Conservation (phyloP, 352 stramenopile species). For the Globisporangium ultimum region DNA sequence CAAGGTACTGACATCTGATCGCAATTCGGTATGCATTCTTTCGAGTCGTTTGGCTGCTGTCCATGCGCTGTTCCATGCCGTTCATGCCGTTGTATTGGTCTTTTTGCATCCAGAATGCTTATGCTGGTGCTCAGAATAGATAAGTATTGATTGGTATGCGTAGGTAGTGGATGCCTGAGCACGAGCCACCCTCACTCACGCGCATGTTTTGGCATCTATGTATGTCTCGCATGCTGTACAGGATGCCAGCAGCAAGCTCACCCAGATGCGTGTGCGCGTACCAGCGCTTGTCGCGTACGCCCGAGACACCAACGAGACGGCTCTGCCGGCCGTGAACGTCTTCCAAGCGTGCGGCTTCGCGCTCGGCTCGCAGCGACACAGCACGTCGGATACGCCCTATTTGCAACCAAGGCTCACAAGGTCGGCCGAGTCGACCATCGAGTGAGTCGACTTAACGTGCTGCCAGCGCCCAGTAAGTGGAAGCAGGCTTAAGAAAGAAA, state of each 20-base stretch:
- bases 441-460: too few species aligned
- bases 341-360: background rate
- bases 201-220: too few species aligned
- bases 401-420: background rate
- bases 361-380: background rate
- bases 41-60: too few species aligned
- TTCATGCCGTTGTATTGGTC: constrained; percentile 4
- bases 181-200: background rate
- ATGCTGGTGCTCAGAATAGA: too few species aligned
- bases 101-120: background rate
- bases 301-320: background rate
- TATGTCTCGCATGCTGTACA: background rate
- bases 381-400: background rate
- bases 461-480: too few species aligned
- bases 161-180: background rate
- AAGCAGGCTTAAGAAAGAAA: too few species aligned
- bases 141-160: background rate
- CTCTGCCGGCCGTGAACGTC: background rate
- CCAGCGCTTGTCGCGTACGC: background rate
- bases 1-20: constrained; percentile 45
- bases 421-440: background rate
- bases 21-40: constrained; percentile 56
- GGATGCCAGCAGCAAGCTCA: background rate
- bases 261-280: background rate
- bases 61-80: too few species aligned